phyloP scores from a whole-genome alignment of 2,329 filamentous ascomycete genomes.

The Fusarium nelsonii region DNA sequence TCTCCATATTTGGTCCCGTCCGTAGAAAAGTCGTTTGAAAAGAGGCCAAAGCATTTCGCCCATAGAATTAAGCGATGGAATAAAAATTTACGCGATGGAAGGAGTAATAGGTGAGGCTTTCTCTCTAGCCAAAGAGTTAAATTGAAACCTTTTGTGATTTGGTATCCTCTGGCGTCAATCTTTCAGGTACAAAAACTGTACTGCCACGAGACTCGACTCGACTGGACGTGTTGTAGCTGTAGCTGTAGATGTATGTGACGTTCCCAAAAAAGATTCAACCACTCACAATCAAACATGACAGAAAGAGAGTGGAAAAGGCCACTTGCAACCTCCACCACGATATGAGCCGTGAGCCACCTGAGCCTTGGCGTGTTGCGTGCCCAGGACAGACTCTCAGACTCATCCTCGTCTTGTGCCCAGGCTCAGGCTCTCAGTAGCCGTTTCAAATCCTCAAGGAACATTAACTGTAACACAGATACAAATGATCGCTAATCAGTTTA shows the following conservation, averaged over 20 bases:
- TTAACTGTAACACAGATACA: neutral
- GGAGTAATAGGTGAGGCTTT: neutral
- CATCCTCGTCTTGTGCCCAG: conserved; percentile 15
- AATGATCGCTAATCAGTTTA: conserved; percentile 6
- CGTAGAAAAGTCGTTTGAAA: conserved; percentile 31
- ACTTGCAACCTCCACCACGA: conserved; percentile 25
- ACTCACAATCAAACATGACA: conserved; percentile 3
- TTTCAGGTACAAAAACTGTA: neutral
- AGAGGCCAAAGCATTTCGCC: conserved; percentile 28
- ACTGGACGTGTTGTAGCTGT: no score
- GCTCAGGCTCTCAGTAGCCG: conserved; percentile 11
- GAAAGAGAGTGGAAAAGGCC: neutral
- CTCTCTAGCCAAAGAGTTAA: conserved; percentile 12
- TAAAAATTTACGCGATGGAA: conserved; percentile 7
- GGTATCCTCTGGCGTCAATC: neutral
- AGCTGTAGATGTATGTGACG: neutral
- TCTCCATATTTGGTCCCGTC: conserved; percentile 16
- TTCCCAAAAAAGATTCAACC: neutral
- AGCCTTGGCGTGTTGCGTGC: conserved; percentile 25
- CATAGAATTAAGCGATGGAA: conserved; percentile 9
- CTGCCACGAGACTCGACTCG: conserved; percentile 10
- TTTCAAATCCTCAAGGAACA: conserved; percentile 30
- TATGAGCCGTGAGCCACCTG: conserved; percentile 23
- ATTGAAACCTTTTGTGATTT: no score
- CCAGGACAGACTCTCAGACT: conserved; percentile 11